Evolutionary conservation across 2,329 filamentous ascomycete genomes (phyloP).

Genomic region (Lachnum nothofagi): DNA sequence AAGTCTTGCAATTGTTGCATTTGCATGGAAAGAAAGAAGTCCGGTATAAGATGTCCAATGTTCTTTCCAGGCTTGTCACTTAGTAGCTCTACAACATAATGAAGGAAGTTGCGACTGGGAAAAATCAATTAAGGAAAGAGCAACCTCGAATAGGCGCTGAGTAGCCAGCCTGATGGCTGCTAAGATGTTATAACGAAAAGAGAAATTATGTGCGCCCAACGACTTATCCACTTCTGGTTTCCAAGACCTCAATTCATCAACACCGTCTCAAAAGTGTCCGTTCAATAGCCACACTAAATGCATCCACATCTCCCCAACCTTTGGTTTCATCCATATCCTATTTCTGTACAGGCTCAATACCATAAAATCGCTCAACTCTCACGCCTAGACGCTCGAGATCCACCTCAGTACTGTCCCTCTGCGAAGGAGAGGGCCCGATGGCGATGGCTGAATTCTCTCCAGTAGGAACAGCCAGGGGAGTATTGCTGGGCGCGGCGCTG

Average conservation of each 20-base stretch:
- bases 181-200: neutral
- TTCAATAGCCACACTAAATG: neutral
- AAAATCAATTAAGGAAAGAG: neutral
- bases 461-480: conserved; percentile 9
- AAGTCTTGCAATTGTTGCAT: too few relatives aligned
- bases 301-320: neutral
- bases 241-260: neutral
- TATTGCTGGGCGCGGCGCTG: conserved; percentile 9
- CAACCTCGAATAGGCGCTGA: neutral
- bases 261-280: neutral
- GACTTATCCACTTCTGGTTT: neutral
- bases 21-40: too few relatives aligned
- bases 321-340: neutral
- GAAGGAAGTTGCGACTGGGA: neutral
- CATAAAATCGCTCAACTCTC: conserved; percentile 23
- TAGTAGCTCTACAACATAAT: neutral
- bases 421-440: neutral
- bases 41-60: too few relatives aligned
- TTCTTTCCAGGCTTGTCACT: neutral
- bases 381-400: conserved; percentile 29
- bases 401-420: conserved; percentile 27
- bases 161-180: neutral
- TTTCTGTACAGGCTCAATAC: conserved; percentile 12
- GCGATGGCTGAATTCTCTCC: conserved; percentile 13
- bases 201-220: neutral